phyloP scores from a whole-genome alignment of 139 green algal genomes.

The Mesotaenium endlicherianum region DNA sequence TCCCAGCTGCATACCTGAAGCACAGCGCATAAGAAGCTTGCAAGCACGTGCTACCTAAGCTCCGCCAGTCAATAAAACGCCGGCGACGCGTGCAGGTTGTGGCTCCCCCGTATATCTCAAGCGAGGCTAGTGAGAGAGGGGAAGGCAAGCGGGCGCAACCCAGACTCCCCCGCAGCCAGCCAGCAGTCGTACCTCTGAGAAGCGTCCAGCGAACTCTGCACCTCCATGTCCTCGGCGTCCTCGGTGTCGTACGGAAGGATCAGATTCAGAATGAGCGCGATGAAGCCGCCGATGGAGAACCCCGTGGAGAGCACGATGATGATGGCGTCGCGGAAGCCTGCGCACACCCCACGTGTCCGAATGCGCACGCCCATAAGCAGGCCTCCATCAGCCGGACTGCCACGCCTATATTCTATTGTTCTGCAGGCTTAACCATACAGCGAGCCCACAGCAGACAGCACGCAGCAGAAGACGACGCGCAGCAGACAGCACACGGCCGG shows the following conservation, averaged over 20 bases:
- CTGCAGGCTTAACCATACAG: not conserved
- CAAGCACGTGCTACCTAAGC: no score
- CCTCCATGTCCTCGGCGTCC: constrained; percentile 37
- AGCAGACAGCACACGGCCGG: no score
- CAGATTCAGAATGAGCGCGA: constrained; percentile 50
- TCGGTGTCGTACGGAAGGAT: constrained; percentile 44
- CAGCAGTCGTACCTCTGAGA: no score
- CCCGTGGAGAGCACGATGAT: constrained; percentile 53
- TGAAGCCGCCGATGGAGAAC: constrained; percentile 54
- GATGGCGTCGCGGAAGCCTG: constrained; percentile 45
- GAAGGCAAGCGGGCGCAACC: no score
- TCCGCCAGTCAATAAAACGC: no score
- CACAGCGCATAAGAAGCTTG: no score
- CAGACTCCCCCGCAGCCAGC: no score
- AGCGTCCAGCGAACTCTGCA: no score
- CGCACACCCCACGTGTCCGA: not conserved
- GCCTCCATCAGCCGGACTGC: not conserved
- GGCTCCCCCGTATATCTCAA: no score
- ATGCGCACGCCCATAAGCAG: not conserved
- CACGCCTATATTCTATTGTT: not conserved
- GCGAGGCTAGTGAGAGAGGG: no score
- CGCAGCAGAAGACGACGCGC: not conserved
- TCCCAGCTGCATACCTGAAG: no score
- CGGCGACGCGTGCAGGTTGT: no score
- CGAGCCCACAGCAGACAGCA: not conserved